phyloP scores from a whole-genome alignment of 2,329 filamentous ascomycete genomes.

The Aspergillus transmontanensis region DNA sequence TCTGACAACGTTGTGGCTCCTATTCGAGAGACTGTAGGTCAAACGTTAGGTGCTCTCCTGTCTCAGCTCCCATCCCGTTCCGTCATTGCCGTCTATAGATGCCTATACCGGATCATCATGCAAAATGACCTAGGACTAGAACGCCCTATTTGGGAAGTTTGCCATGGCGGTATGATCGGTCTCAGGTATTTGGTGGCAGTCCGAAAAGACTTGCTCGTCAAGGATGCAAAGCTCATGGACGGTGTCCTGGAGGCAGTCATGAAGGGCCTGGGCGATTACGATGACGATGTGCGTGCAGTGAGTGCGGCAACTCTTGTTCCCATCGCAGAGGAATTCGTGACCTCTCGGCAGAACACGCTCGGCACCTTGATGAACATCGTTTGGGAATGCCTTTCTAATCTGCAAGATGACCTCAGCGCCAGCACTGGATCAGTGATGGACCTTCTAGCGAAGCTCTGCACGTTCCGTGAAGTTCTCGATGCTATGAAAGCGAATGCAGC shows the following conservation, averaged over 20 bases:
- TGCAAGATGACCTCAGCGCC: conserved; percentile 95
- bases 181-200: conserved; percentile 93
- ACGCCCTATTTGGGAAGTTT: conserved; percentile 85
- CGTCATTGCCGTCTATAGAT: conserved; percentile 80
- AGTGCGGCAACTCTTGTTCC: conserved; percentile 97
- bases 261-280: conserved; percentile 85
- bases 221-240: conserved; percentile 84
- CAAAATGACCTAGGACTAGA: conserved; percentile 77
- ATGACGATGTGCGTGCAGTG: conserved; percentile 95
- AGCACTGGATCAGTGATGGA: conserved; percentile 99
- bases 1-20: conserved; percentile 96
- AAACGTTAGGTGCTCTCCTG: conserved; percentile 85
- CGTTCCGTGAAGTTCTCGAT: conserved; percentile 87
- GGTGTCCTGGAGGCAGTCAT: conserved; percentile 91
- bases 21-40: conserved; percentile 91
- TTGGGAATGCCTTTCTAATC: conserved; percentile 93
- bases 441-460: conserved; percentile 89
- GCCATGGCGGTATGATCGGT: conserved; percentile 97
- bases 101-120: conserved; percentile 88
- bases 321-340: conserved; percentile 92
- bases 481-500: conserved; percentile 91
- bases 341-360: conserved; percentile 75
- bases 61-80: conserved; percentile 78
- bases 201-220: conserved; percentile 84
- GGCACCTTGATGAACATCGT: conserved; percentile 88